Evolutionary conservation across 441 rosid genomes (phyloP), one percentile per base, ranked within the genome.

Genomic region (Pelargonium australe): DNA sequence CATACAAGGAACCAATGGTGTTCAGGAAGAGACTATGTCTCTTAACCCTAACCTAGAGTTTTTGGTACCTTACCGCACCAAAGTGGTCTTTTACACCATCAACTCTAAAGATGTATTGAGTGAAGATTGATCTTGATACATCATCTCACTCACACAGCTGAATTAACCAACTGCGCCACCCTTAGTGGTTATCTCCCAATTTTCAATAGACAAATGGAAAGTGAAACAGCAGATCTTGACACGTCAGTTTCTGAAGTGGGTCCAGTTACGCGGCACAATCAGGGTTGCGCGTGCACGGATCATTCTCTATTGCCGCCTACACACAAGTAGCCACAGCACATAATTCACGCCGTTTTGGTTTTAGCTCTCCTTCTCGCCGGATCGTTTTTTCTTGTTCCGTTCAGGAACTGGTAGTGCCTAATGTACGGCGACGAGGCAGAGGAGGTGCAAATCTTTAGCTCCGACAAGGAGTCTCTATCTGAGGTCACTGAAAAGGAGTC

Each of bases 401-500:
- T 6, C 62, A 57, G 62, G 12, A 17, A 19, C 62, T 19, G 28
- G 28, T 6, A 14, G 28, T 57, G 23, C 11, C 62, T 19, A 17
- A 57, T 57, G 62, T 28, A 51, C 17, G 58, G 14, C 17, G 7
- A 57, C 28, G 40, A 34, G 7, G 5, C 40, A 34, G 61, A 55
- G 75, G 73, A 69, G 66, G 37, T 25, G 23, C 20, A 60, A 68
- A 40, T 61, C 43, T 70, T 70, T 45, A 63, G 49, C 14, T 68
- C 62, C 11, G 79, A 80, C 71, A n/a, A 63, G 9, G 64, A 73
- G 58, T 16, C 64, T 63, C 69, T 14, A 25, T n/a, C 57, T 3
- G 57, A 40, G 63, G 16, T 68, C 12, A 12, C 23, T 64, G 69
- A 70, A 40, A 73, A 37, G 13, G 65, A 75, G 58, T 73, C 75